These are phyloP conservation scores for Ganoderma lingzhi DNA, from an alignment of 1,284 basidiomycete species.

Conservation along the genomic window DNA sequence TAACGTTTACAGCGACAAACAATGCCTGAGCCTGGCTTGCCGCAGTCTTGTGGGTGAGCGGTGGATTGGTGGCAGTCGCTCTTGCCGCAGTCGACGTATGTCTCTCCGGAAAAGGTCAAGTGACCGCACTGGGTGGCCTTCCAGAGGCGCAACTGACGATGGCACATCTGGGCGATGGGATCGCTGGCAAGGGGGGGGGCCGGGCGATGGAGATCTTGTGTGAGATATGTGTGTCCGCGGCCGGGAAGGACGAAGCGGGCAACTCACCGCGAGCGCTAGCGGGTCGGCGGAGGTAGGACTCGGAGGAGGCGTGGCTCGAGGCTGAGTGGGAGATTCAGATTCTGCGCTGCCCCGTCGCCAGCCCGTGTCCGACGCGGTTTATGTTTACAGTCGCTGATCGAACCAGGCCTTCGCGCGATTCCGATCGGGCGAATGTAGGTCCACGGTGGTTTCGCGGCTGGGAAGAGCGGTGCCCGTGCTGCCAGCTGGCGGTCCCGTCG, in stretches of 20 bases:
- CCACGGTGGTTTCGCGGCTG: slow-evolving; percentile 21
- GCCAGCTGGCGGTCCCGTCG: not conserved
- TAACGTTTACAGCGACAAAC: slow-evolving; percentile 69
- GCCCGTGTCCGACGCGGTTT: slow-evolving; percentile 20
- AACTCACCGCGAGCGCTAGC: slow-evolving; percentile 40
- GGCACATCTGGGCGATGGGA: slow-evolving; percentile 60
- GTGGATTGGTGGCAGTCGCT: slow-evolving; percentile 55
- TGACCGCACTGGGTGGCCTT: slow-evolving; percentile 62
- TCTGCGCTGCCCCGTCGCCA: slow-evolving; percentile 24
- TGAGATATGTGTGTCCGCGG: slow-evolving; percentile 7
- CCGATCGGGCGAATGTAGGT: slow-evolving; percentile 35
- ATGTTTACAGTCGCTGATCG: slow-evolving; percentile 31
- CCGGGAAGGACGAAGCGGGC: slow-evolving; percentile 27
- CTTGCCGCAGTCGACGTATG: slow-evolving; percentile 61
- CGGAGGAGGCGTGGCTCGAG: slow-evolving; percentile 26
- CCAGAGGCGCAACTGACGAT: slow-evolving; percentile 63
- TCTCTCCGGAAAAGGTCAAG: slow-evolving; percentile 57
- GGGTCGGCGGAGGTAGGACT: slow-evolving; percentile 53
- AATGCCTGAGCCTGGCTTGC: slow-evolving; percentile 46
- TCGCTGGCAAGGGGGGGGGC: slow-evolving; percentile 9
- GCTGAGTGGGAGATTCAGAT: slow-evolving; percentile 34
- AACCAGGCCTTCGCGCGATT: slow-evolving; percentile 22
- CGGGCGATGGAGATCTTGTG: slow-evolving; percentile 11
- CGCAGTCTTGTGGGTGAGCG: slow-evolving; percentile 58
- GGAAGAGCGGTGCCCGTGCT: not conserved